phyloP scores from a whole-genome alignment of 192 early-diverging fungal species.

The Polychytrium aggregatum region DNA sequence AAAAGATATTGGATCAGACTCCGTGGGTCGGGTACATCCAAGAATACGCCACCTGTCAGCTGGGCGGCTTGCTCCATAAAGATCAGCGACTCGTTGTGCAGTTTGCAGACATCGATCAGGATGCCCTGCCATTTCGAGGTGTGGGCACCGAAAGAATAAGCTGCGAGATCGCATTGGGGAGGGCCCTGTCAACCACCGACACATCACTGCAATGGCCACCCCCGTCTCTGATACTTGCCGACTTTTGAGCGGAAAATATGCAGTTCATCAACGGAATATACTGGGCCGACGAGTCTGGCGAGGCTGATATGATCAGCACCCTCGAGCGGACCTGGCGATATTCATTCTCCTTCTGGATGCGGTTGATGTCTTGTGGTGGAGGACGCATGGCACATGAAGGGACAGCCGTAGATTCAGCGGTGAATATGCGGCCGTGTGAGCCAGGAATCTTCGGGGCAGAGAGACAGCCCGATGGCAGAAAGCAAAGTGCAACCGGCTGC shows the following conservation, averaged over 20 bases:
- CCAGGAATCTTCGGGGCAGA: too few species aligned
- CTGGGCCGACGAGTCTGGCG: constrained; percentile 73
- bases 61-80: constrained; percentile 89
- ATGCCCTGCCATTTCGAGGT: too few species aligned
- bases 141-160: too few species aligned
- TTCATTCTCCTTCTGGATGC: constrained; percentile 43
- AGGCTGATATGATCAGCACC: constrained; percentile 76
- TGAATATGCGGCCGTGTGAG: too few species aligned
- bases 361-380: constrained; percentile 50
- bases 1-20: constrained; percentile 78
- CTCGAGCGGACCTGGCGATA: constrained; percentile 50
- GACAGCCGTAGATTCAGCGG: too few species aligned
- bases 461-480: too few species aligned
- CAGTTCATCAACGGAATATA: constrained; percentile 97
- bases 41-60: constrained; percentile 77
- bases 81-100: constrained; percentile 57
- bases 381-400: constrained; percentile 11
- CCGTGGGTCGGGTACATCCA: constrained; percentile 53
- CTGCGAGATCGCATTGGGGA: too few species aligned
- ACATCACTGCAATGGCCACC: too few species aligned
- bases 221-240: too few species aligned
- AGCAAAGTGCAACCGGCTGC: too few species aligned
- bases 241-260: constrained; percentile 93
- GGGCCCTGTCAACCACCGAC: too few species aligned
- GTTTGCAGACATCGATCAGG: constrained; percentile 82